phyloP scores from a whole-genome alignment of 2,329 filamentous ascomycete species.

The Phaeosphaeriaceae sp. region DNA sequence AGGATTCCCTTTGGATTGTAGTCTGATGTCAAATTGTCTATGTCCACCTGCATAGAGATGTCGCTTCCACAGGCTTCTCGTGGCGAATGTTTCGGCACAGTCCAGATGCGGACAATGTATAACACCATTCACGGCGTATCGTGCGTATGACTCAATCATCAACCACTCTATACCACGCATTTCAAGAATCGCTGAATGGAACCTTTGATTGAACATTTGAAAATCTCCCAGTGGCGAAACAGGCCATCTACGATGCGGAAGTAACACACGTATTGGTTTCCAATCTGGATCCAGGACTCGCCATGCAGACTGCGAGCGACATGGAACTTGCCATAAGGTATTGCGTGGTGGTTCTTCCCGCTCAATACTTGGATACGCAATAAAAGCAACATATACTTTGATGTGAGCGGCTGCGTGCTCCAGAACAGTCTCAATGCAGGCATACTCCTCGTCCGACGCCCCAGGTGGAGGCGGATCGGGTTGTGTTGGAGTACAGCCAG shows the following conservation, averaged over 20 bases:
- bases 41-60: not conserved
- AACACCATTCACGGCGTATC: conserved; percentile 5
- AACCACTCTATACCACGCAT: conserved; percentile 7
- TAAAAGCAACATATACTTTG: not conserved
- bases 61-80: not conserved
- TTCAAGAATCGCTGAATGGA: not conserved
- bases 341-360: not conserved
- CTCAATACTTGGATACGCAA: not conserved
- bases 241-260: conserved; percentile 5
- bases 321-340: not conserved
- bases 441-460: not conserved
- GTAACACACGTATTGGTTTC: conserved; percentile 10
- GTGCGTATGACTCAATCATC: conserved; percentile 10
- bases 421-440: not conserved
- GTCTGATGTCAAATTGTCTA: not conserved
- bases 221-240: conserved; percentile 9
- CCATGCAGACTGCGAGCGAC: not conserved
- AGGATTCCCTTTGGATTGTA: not conserved
- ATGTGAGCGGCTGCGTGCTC: not conserved
- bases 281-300: conserved; percentile 3
- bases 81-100: not conserved
- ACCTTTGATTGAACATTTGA: not conserved
- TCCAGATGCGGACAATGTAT: conserved; percentile 12
- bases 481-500: not conserved
- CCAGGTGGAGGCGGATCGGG: not conserved